These are phyloP conservation scores for Bacidia rubella DNA, from an alignment of 495 filamentous ascomycete genomes.

Conservation along the genomic window DNA sequence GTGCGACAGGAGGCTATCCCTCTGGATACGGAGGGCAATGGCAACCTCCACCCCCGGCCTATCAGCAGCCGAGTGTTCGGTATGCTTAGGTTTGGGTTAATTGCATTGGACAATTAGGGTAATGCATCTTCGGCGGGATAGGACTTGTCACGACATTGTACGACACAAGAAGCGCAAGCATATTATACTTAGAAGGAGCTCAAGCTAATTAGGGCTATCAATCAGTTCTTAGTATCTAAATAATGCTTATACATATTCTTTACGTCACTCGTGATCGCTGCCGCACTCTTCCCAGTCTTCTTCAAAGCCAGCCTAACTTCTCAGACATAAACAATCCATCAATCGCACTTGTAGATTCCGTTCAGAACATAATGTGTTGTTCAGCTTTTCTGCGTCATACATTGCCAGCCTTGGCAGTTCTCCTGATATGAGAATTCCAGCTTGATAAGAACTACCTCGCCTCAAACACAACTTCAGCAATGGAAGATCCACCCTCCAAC, in stretches of 20 bases:
- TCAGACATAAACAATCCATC: too few relatives aligned
- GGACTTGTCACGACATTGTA: background rate
- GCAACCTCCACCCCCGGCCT: conserved; percentile 14
- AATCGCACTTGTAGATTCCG: too few relatives aligned
- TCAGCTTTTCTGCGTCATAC: too few relatives aligned
- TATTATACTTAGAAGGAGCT: background rate
- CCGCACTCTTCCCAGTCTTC: too few relatives aligned
- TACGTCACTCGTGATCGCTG: too few relatives aligned
- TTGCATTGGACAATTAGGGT: background rate
- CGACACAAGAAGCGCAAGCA: background rate
- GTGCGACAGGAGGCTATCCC: conserved; percentile 5
- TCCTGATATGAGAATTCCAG: too few relatives aligned
- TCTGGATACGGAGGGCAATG: conserved; percentile 1
- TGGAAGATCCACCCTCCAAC: background rate
- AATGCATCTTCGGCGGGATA: background rate
- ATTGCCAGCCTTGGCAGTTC: too few relatives aligned
- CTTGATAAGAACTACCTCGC: background rate
- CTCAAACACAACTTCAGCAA: background rate
- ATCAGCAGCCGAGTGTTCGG: conserved; percentile 21
- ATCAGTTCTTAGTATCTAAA: too few relatives aligned
- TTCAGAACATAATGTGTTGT: too few relatives aligned
- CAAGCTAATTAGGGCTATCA: too few relatives aligned
- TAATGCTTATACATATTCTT: too few relatives aligned
- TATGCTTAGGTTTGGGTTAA: conserved; percentile 18
- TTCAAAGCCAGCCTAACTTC: too few relatives aligned